phyloP scores from a whole-genome alignment of 257 asterid species.

The Solanum peruvianum region DNA sequence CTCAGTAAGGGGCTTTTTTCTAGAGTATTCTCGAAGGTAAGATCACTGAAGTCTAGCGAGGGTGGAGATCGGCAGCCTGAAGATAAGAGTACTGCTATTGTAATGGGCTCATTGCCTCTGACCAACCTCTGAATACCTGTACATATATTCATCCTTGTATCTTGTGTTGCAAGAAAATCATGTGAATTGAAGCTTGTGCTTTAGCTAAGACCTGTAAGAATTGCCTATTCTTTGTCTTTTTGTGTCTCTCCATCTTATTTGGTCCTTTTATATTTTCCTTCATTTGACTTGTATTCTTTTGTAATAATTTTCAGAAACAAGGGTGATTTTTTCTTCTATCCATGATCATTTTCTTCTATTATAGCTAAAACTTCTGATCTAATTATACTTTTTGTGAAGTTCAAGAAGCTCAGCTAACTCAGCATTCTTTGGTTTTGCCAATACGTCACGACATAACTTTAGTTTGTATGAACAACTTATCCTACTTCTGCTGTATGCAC shows the following conservation, averaged over 20 bases:
- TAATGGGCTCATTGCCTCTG: slow-evolving; percentile 71
- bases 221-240: background rate
- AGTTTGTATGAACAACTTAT: background rate
- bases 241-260: background rate
- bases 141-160: background rate
- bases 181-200: background rate
- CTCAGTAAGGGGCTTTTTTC: slow-evolving; percentile 44
- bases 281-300: background rate
- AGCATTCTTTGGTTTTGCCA: background rate
- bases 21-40: slow-evolving; percentile 52
- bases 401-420: background rate
- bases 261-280: background rate
- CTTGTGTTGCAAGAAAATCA: background rate
- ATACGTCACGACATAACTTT: background rate
- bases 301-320: background rate
- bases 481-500: background rate
- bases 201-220: background rate
- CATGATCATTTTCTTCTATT: background rate
- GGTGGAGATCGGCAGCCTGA: slow-evolving; percentile 20
- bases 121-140: slow-evolving; percentile 30
- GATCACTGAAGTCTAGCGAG: slow-evolving; percentile 24
- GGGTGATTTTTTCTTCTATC: background rate
- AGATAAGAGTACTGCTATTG: slow-evolving; percentile 35
- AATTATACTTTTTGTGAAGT: background rate
- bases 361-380: background rate